Evolutionary conservation across 371 early-diverging fungal species (phyloP), one percentile per base, ranked within the genome.

Genomic region (Globomyces sp.): DNA sequence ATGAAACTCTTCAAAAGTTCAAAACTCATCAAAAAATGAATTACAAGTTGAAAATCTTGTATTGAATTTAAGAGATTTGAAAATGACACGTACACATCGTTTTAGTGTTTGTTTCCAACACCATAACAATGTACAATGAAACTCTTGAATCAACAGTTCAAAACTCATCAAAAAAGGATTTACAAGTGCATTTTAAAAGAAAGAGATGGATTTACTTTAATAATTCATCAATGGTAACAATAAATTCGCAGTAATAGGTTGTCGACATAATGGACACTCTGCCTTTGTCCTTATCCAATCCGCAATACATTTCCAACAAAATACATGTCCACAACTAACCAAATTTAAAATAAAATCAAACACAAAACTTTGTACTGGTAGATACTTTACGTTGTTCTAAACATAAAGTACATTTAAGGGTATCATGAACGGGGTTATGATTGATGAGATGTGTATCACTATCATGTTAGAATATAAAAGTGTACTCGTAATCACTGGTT

Each of bases 281-380:
- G 90, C 80, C 83, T 89, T 69, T 43, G 53, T 90, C 66, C 89
- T 85, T 69, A 92, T 91, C 93, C 96, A 94, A 74, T 92, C 93
- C 36, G 89, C 80, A 47, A 92, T 88, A 70, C 96, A 95, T 9
- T 75, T 86, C 94, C 94, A 95, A 75, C 96, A 95, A 69, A 94
- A 94, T 70, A 95, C 68, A 75, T 95, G 96, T 0, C 96, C 96
- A 73, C 96, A 95, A 1, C 52, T 51, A 8, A 34, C 34, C 34
- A 34, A 51, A 24, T 24, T 24, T 24, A 24, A 24, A 24, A 24
- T 24, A 24, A 24, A 24, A 24, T 24, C 24, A 24, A 24, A 24
- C 24, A 24, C 24, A 24, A 24, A 24, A 24, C 24, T 91, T 89
- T 0, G 96, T 93, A 0, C 90, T 83, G 0, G 94, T 92, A 0